Conservation (phyloP, 2,329 filamentous ascomycete species). For the Penicillium sp. region DNA sequence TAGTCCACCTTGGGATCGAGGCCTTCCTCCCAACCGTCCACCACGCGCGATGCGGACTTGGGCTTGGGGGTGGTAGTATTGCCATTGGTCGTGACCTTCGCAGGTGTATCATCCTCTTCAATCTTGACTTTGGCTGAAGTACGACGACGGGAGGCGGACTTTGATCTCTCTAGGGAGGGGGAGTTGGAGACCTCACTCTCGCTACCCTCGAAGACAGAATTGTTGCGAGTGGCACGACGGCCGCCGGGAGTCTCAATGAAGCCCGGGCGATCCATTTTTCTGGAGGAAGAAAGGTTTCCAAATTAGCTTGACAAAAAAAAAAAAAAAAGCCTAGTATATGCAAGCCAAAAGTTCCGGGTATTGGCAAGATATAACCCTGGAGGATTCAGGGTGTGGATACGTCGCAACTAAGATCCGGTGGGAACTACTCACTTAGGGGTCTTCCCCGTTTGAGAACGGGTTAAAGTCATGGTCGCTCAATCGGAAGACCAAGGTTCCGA, state of each 20-base stretch:
- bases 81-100: conserved; percentile 20
- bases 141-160: conserved; percentile 26
- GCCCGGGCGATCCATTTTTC: conserved; percentile 45
- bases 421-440: conserved; percentile 41
- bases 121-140: conserved; percentile 23
- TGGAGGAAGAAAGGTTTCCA: conserved; percentile 21
- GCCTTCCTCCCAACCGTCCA: conserved; percentile 37
- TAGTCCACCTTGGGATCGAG: conserved; percentile 39
- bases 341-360: background rate
- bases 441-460: conserved; percentile 45
- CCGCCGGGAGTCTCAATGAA: conserved; percentile 47
- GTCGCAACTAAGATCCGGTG: conserved; percentile 12
- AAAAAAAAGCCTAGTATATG: background rate
- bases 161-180: conserved; percentile 18
- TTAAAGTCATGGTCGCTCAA: conserved; percentile 37
- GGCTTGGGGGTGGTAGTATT: conserved; percentile 16
- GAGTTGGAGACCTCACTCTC: conserved; percentile 25
- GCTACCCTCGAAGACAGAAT: conserved; percentile 29
- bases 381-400: conserved; percentile 8
- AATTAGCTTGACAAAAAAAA: conserved; percentile 6
- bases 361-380: conserved; percentile 12
- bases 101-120: conserved; percentile 22
- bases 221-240: conserved; percentile 39
- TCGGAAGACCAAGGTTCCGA: conserved; percentile 16
- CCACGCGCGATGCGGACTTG: conserved; percentile 23